Evolutionary conservation across 768 basidiomycete species (phyloP).

Genomic region (Amanita exitialis): DNA sequence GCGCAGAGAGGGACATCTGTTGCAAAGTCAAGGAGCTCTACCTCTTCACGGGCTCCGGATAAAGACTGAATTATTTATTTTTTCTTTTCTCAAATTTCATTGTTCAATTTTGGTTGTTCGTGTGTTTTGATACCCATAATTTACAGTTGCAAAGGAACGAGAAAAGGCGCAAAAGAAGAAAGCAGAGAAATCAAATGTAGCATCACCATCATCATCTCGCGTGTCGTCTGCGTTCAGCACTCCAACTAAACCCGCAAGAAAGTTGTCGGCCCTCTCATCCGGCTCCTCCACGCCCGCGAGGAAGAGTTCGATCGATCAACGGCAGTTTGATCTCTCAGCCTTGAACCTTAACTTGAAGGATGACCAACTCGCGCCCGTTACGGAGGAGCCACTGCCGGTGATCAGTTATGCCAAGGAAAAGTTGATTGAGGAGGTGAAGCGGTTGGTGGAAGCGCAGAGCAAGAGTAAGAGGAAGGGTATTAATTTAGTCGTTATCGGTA

Average conservation of each 20-base stretch:
- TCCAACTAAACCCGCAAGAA: conserved; percentile 33
- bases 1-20: conserved; percentile 71
- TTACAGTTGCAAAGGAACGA: conserved; percentile 69
- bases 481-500: conserved; percentile 90
- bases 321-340: conserved; percentile 63
- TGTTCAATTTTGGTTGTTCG: conserved; percentile 16
- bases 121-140: conserved; percentile 25
- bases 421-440: conserved; percentile 70
- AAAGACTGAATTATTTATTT: conserved; percentile 15
- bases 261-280: conserved; percentile 22
- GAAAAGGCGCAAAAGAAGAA: conserved; percentile 57
- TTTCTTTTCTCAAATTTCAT: conserved; percentile 11
- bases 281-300: conserved; percentile 34
- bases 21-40: conserved; percentile 23
- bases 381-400: conserved; percentile 50
- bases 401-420: conserved; percentile 68
- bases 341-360: conserved; percentile 52
- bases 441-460: conserved; percentile 33
- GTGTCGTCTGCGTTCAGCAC: conserved; percentile 33
- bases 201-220: conserved; percentile 35
- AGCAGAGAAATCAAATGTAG: conserved; percentile 31
- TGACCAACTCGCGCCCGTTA: conserved; percentile 18
- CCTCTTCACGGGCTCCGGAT: conserved; percentile 12
- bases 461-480: conserved; percentile 56
- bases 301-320: conserved; percentile 32